phyloP scores from a whole-genome alignment of 441 rosid genomes.

The Pelargonium myrrhifolium region DNA sequence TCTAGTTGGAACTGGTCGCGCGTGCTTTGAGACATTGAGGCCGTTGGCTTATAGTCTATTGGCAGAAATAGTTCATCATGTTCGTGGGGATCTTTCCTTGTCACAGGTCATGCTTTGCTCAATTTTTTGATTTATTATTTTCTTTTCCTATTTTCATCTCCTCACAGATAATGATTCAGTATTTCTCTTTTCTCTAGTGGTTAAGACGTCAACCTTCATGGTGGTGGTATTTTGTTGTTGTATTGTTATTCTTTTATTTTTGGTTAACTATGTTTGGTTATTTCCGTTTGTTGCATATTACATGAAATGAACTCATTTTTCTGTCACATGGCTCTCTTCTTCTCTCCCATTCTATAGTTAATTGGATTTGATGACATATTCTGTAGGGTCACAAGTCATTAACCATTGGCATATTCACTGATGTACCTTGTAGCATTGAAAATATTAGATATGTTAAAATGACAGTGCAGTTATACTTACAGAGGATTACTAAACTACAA shows the following conservation, averaged over 20 bases:
- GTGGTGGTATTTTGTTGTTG: no score
- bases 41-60: slow-evolving; percentile 97
- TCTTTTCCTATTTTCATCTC: slow-evolving; percentile 9
- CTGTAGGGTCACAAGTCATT: background rate
- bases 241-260: no score
- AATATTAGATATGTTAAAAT: background rate
- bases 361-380: background rate
- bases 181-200: slow-evolving; percentile 8
- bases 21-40: slow-evolving; percentile 93
- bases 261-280: background rate
- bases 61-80: slow-evolving; percentile 99
- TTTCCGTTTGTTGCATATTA: background rate
- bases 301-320: background rate
- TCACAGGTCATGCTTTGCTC: slow-evolving; percentile 51
- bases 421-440: background rate
- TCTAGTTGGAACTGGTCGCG: slow-evolving; percentile 92
- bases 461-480: background rate
- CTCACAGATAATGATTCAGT: slow-evolving; percentile 12
- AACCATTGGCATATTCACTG: background rate
- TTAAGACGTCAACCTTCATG: no score
- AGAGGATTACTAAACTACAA: no score
- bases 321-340: background rate
- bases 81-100: slow-evolving; percentile 78
- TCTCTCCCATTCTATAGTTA: background rate
- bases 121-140: background rate